These are phyloP conservation scores for Penicillium sp. DNA, from an alignment of 2,329 filamentous ascomycete genomes.

Conservation along the genomic window DNA sequence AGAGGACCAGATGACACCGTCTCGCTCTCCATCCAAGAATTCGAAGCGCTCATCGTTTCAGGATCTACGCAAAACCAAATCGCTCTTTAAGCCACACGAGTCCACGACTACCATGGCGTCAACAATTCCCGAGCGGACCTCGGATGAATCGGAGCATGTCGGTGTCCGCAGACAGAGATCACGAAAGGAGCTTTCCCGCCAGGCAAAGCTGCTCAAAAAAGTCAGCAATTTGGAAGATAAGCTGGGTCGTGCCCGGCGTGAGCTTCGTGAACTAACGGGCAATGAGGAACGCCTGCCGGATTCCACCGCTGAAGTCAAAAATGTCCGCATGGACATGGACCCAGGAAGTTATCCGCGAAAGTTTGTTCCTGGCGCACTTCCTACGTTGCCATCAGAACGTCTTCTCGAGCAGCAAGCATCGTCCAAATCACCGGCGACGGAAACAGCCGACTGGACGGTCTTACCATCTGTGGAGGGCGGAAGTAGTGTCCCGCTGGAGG, in stretches of 20 bases:
- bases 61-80: conserved; percentile 33
- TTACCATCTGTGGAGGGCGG: conserved; percentile 12
- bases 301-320: conserved; percentile 9
- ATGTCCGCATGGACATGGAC: conserved; percentile 23
- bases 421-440: conserved; percentile 9
- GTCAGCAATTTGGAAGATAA: conserved; percentile 58
- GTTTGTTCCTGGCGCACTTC: conserved; percentile 41
- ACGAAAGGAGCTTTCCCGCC: conserved; percentile 52
- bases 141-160: conserved; percentile 22
- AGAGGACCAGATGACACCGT: conserved; percentile 1
- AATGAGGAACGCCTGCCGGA: conserved; percentile 28
- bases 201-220: conserved; percentile 53
- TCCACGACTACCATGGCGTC: conserved; percentile 24
- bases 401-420: conserved; percentile 34
- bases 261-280: conserved; percentile 48
- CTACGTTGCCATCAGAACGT: conserved; percentile 44
- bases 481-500: conserved; percentile 12
- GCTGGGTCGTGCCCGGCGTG: conserved; percentile 50
- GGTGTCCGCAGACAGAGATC: conserved; percentile 46
- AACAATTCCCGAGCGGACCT: conserved; percentile 14
- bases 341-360: conserved; percentile 26
- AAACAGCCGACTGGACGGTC: conserved; percentile 10
- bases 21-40: conserved; percentile 19
- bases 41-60: conserved; percentile 33
- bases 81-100: conserved; percentile 25